Evolutionary conservation across 345 rosid species (phyloP).

Genomic region (Populus alba): DNA sequence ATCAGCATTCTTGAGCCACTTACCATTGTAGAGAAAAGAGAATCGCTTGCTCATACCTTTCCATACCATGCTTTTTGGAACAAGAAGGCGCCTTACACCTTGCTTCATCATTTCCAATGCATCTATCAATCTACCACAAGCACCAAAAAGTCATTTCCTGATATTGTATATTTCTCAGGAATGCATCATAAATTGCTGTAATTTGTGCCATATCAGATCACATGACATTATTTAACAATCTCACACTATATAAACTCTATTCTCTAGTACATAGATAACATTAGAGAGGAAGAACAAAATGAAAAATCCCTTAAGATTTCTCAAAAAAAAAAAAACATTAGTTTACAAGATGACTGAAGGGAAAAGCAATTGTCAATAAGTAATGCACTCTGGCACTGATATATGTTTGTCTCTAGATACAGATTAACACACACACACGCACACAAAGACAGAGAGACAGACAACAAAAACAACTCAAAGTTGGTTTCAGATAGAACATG

Average conservation of each 20-base stretch:
- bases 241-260: not conserved
- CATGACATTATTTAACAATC: not conserved
- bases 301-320: not conserved
- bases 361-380: not conserved
- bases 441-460: not conserved
- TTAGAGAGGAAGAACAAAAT: not conserved
- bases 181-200: not conserved
- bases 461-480: not conserved
- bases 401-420: not conserved
- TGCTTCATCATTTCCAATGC: conserved; percentile 99
- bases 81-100: conserved; percentile 85
- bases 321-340: not conserved
- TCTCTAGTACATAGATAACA: not conserved
- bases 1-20: conserved; percentile 87
- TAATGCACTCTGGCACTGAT: not conserved
- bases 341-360: not conserved
- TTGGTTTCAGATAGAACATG: not conserved
- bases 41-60: conserved; percentile 97
- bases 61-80: conserved; percentile 71
- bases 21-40: conserved; percentile 73
- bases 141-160: not conserved
- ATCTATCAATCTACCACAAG: conserved; percentile 66
- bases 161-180: not conserved
- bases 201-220: not conserved
- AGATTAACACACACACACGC: not conserved